Evolutionary conservation across 108 stramenopile genomes (phyloP).

Genomic region (Hondaea fermentalgiana): DNA sequence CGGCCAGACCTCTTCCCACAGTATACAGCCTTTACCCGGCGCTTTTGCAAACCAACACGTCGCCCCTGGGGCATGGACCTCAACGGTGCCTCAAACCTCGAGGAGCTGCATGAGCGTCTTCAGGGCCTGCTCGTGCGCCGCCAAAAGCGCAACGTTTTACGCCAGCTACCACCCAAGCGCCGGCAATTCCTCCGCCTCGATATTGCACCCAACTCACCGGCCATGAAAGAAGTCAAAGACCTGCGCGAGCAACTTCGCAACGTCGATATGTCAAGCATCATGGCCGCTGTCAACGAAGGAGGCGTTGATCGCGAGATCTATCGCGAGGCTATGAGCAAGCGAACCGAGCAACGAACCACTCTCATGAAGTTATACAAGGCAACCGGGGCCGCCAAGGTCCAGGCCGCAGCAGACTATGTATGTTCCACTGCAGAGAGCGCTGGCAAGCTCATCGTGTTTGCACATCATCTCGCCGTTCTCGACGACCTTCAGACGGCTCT

Average conservation of each 20-base stretch:
- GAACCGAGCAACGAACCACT: conserved; percentile 52
- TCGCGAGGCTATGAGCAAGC: conserved; percentile 38
- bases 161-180: conserved; percentile 74
- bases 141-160: conserved; percentile 80
- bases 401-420: conserved; percentile 60
- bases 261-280: conserved; percentile 31
- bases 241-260: conserved; percentile 39
- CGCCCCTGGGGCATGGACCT: conserved; percentile 66
- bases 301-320: background rate
- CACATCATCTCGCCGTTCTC: conserved; percentile 82
- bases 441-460: conserved; percentile 87
- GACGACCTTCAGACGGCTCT: conserved; percentile 59
- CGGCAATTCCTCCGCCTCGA: conserved; percentile 57
- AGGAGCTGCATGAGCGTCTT: conserved; percentile 81
- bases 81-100: conserved; percentile 51
- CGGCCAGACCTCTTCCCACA: conserved; percentile 39
- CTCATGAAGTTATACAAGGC: conserved; percentile 73
- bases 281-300: background rate
- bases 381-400: conserved; percentile 70
- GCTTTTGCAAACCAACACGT: conserved; percentile 62
- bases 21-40: conserved; percentile 58
- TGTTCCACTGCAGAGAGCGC: conserved; percentile 60
- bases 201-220: conserved; percentile 24
- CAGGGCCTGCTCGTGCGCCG: conserved; percentile 88
- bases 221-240: conserved; percentile 40